Evolutionary conservation across 2,329 filamentous ascomycete genomes (phyloP).

Genomic region (Aspergillus felis): DNA sequence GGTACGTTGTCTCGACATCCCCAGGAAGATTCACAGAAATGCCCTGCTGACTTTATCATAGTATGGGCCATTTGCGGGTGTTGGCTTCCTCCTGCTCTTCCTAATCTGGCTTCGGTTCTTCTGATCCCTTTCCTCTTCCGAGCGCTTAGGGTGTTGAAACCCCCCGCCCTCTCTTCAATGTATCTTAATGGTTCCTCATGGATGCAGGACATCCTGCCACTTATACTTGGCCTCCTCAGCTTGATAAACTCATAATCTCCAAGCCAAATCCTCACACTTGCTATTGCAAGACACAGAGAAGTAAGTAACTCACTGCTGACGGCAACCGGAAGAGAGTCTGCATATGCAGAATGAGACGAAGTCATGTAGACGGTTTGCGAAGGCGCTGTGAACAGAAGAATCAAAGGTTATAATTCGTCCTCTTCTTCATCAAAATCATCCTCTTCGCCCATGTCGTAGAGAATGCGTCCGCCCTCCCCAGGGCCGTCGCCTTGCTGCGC

Average conservation of each 20-base stretch:
- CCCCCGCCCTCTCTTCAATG: conserved; percentile 26
- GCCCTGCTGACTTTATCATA: conserved; percentile 31
- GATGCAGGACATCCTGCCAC: conserved; percentile 28
- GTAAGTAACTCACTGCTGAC: background rate
- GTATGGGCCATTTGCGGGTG: conserved; percentile 83
- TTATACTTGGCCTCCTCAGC: background rate
- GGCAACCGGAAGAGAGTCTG: background rate
- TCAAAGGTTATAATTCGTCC: conserved; percentile 68
- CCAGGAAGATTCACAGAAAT: background rate
- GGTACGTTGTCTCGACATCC: conserved; percentile 37
- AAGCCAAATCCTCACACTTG: background rate
- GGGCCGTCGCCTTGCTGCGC: conserved; percentile 70
- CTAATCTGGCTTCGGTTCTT: conserved; percentile 95
- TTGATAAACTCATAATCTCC: background rate
- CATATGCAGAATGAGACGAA: background rate
- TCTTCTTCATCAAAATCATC: conserved; percentile 97
- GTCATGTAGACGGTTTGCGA: background rate
- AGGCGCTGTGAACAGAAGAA: background rate
- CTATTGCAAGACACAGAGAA: background rate
- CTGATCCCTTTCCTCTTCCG: conserved; percentile 38
- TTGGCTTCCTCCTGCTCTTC: conserved; percentile 77
- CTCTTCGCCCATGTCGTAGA: conserved; percentile 95
- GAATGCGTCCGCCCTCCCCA: conserved; percentile 84
- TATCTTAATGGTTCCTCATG: conserved; percentile 33
- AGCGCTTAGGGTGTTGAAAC: conserved; percentile 10